Evolutionary conservation across 257 asterid species (phyloP), one percentile per base, ranked within the genome.

Genomic region (Nicotiana paniculata): DNA sequence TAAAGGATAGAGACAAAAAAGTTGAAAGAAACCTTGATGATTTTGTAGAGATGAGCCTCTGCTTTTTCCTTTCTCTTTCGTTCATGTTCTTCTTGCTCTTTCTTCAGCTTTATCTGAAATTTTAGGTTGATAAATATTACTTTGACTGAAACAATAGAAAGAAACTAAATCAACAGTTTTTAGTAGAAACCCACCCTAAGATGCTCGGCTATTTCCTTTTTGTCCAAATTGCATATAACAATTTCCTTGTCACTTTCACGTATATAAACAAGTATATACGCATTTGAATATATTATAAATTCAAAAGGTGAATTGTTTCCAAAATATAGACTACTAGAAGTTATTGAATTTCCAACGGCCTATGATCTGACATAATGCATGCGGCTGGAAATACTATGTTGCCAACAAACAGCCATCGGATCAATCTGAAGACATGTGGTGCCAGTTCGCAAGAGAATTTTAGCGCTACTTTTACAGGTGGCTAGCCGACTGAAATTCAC

Each of bases 31-130:
- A 91, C 97, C 97, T 93, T 92, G 67, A 93, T 90, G 63, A 89
- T 90, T 13, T 93, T 93, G 88, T 90, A 93, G 78, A 92, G 94
- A 84, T 89, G 92, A 51, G 97, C 97, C 86, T 92, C 91, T 1
- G 92, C 93, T 74, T 93, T 93, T 66, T 91, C 93, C 86, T 87
- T 91, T 84, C 91, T 87, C 92, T 92, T 93, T 58, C 81, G 90
- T 79, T 91, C 97, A 83, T 85, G 90, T 35, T 92, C 92, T 83
- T 91, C 97, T 82, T 87, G 95, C 84, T 89, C 97, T 84, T 89
- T 92, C 85, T 91, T 91, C 85, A 91, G 65, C 74, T 95, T 86
- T 87, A 89, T 81, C 97, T 93, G 90, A 43, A 86, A 81, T 43
- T 30, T 66, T 46, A 74, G 43, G 16, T 24, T 1, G 43, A 74